Evolutionary conservation across 306 rosid genomes (phyloP), one percentile per base, ranked within the genome.

Genomic region (Prunus campanulata): DNA sequence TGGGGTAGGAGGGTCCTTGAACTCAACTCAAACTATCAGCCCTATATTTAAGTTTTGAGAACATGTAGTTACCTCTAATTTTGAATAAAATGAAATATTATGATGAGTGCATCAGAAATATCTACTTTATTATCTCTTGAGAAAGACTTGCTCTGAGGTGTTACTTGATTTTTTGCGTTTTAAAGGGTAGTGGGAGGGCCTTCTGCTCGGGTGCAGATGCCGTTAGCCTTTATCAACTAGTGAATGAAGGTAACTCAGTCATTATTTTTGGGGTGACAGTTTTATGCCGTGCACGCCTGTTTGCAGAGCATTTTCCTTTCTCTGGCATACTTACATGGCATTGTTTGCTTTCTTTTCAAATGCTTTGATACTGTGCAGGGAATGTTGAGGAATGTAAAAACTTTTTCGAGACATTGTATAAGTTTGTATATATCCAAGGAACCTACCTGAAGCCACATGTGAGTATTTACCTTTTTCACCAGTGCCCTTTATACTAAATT

Each of bases 381-480:
- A 85, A 88, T 55, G 60, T 85, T 52, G 92, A 89, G 51, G 98
- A 88, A 61, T 93, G 92, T 78, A 90, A 85, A 79, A 82, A 62
- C 77, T 89, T 90, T 84, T 92, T 90, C 63, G 86, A 78, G 83
- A 88, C 93, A 20, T 77, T 95, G 72, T 95, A 95, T 84, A 84
- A 84, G 72, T 89, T 92, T 76, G 93, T 88, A 42, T 92, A 92
- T 88, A 90, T 90, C 74, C 98, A 92, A 84, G 97, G 96, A 77
- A 96, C 97, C 49, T 95, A 88, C 84, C 79, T 92, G 86, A 95
- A 95, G 80, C 97, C 99, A 54, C 93, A 92, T 77, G 99, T 95
- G 86, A 90, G 96, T 90, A 60, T 73, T 57, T 57, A 14, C 39
- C 16, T 71, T n/a, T 12, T 14, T 29, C 13, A 32, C 32, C 65